A percentile compares a stretch with the other conserved stretches of the same genome.
Evolutionary conservation across 768 basidiomycete genomes (phyloP).

Genomic region (Agaricus subrufescens): DNA sequence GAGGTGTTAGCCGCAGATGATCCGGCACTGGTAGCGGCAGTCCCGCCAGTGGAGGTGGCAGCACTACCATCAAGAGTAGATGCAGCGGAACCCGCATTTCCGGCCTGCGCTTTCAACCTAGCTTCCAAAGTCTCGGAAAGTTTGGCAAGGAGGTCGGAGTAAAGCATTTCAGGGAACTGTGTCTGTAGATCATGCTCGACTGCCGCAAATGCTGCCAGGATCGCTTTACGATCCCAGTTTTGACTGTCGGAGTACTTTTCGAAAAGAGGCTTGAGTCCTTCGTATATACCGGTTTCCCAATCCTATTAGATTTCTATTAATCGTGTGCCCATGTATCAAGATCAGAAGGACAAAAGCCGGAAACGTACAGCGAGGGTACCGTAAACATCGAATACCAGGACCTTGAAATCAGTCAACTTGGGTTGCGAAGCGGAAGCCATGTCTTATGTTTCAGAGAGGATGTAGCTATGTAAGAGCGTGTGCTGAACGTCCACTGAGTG

Average conservation of each 20-base stretch:
- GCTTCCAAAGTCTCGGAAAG: conserved; percentile 33
- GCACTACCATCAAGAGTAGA: conserved; percentile 17
- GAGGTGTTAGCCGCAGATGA: conserved; percentile 12
- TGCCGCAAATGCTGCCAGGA: conserved; percentile 43
- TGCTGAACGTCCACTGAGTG: too few species aligned
- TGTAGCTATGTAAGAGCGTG: background rate
- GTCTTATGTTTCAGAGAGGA: background rate
- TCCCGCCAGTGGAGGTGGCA: conserved; percentile 9
- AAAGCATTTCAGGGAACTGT: conserved; percentile 54
- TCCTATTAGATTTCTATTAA: conserved; percentile 32
- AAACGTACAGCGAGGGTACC: conserved; percentile 58
- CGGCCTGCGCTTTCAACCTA: conserved; percentile 28
- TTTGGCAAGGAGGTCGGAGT: conserved; percentile 56
- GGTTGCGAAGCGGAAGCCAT: background rate
- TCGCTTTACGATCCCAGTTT: conserved; percentile 46
- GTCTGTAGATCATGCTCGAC: conserved; percentile 56
- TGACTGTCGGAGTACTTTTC: conserved; percentile 32
- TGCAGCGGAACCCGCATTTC: conserved; percentile 6
- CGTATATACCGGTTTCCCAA: conserved; percentile 69
- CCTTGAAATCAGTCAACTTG: conserved; percentile 41
- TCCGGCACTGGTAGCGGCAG: background rate
- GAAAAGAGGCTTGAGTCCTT: conserved; percentile 49
- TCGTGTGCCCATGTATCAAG: background rate
- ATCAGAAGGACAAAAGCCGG: background rate
- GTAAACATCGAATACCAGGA: conserved; percentile 72